Evolutionary conservation across 1,284 basidiomycete species (phyloP), one percentile per base, ranked within the genome.

Genomic region (Microbotryum saponariae): DNA sequence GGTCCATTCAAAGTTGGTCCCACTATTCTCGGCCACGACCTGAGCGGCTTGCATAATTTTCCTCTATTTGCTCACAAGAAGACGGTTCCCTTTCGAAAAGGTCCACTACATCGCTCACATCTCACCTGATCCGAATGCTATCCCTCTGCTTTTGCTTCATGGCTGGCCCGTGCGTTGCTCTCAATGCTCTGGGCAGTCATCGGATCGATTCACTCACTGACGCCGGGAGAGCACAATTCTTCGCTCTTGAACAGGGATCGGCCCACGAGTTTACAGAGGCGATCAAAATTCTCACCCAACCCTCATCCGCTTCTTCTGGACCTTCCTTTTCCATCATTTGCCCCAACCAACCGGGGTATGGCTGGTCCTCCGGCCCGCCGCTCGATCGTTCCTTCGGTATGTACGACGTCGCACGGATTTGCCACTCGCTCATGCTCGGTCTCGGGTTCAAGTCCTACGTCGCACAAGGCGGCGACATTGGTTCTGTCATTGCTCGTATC

Each of bases 381-480:
- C 57, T 71, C 2, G 74, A 76, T 55, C 45, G 59, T 7, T 69
- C 73, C 0, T 76, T 76, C 52, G 61, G 63, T 6, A 70, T 69
- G 37, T 58, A 63, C 29, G 73, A 75, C 51, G 66, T 71, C 27
- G 72, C 74, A 0, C 58, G 63, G 10, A 56, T 77, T 12, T 69
- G 75, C 33, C 66, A 78, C 60, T 55, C 54, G 27, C 64, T 77
- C 14, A 75, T 77, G 74, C 42, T 52, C 7, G 76, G 76, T 0
- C 68, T 78, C 6, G 77, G 77, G 0, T 76, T 73, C 56, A 61
- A 62, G 1, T 23, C 16, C 3, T 78, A 77, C 55, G 71, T 74
- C 4, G 75, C 23, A 23, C 59, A 68, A 54, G 66, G 67, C 4
- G 67, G 67, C 9, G 67, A 68, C 45, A 66, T 68, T 12, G 67